A percentile compares a stretch with the other conserved stretches of the same genome.
Conservation (phyloP, 73 alveolate genomes). For the Symbiodinium natans region DNA sequence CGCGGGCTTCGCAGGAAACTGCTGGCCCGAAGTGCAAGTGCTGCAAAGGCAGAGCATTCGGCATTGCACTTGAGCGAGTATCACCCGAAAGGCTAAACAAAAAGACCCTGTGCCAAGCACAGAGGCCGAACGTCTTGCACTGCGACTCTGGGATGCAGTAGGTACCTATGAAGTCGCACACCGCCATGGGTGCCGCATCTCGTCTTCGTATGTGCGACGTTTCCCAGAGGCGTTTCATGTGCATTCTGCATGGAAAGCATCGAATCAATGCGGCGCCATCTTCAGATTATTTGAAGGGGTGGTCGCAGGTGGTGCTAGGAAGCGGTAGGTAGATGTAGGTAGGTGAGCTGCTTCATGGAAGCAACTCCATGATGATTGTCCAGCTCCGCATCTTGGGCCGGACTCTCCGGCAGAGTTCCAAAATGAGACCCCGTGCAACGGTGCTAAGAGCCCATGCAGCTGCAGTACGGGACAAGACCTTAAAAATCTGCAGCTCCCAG, state of each 20-base stretch:
- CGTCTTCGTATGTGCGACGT: background rate
- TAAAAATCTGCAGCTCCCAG: too few species aligned
- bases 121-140: background rate
- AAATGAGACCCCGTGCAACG: too few species aligned
- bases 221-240: background rate
- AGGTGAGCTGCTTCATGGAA: too few species aligned
- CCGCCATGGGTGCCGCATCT: too few species aligned
- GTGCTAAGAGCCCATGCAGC: too few species aligned
- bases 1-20: background rate
- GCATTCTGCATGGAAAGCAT: background rate
- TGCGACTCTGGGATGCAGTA: background rate
- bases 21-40: background rate
- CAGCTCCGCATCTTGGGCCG: too few species aligned
- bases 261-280: background rate
- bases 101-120: background rate
- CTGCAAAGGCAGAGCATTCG: background rate
- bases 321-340: too few species aligned
- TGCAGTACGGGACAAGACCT: too few species aligned
- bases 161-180: too few species aligned
- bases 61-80: background rate
- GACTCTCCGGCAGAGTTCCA: too few species aligned
- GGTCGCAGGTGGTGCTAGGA: too few species aligned
- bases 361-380: too few species aligned
- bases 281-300: background rate
- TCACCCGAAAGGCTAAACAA: background rate